Base-by-base conservation (phyloP, 2,329 filamentous ascomycete genomes). In the Trichoderma harzianum region DNA sequence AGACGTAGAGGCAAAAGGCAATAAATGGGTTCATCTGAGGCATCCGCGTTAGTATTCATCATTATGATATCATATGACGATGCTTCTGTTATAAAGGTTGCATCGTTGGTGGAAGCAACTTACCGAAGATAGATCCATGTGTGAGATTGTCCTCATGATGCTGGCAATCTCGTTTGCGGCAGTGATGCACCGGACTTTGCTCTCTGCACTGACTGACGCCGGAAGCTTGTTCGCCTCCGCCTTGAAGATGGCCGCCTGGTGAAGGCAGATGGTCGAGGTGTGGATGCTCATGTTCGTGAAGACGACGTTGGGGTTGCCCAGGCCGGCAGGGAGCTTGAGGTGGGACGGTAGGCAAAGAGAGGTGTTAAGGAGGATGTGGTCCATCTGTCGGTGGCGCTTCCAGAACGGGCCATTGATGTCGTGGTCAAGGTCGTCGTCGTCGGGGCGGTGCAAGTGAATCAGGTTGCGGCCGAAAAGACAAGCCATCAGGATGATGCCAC, bases 221-320 rank as follows among this genome's bases (percentile, higher is more conserved):
- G 93, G 91, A 73, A 98, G 84, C 68, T 90, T 89, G 80, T 97
- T 92, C 82, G 94, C 96, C 77, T 98, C 95, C 0, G 95, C 94
- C 80, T 98, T 98, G 86, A 95, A 98, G 24, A 99, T 98, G 30
- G 96, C 96, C 3, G 95, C 96, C 83, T 99, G 96, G 78, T 99
- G 96, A n/a, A 99, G 85, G 80, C 95, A 98, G 69, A 99, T 98
- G 1, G 94, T 94, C 1, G 95, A 97, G 0, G 96, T 97, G 79
- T 98, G 95, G 36, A 99, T 94, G 78, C 93, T 94, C 94, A 99
- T 97, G 77, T 98, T 98, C 71, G 93, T 90, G 79, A 98, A 98
- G 5, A 98, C 90, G 69, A 95, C 90, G 74, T 98, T 98, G 4
- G 94, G 88, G 77, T 95, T 92, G 18, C 86, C 84, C 39, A 97